Base-by-base conservation (phyloP, 2,329 filamentous ascomycete species). In the Erysiphe neolycopersici region DNA sequence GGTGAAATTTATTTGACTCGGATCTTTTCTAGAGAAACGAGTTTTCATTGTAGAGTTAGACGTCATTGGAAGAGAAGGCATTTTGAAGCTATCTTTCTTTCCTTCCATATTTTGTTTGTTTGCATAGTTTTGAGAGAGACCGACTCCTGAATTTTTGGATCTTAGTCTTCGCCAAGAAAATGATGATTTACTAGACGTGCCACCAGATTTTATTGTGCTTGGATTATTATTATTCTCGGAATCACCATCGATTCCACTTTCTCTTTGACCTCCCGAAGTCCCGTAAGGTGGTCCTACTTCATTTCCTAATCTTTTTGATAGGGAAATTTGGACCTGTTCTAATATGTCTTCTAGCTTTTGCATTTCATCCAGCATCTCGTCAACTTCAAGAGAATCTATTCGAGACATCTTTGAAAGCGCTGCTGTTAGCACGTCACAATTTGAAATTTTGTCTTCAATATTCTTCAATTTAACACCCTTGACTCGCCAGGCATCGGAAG, bases 331-430 rank as follows among this genome's bases (percentile, higher is more conserved):
- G 0, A 85, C 80, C 56, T 87, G 79, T 54, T 95, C 87, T 29
- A 98, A 67, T 29, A 94, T 70, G 33, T 67, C 67, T 59, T 98
- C 89, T 4, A 98, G 66, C 2, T 74, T 68, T 57, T 95, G 84
- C 77, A 98, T 89, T 59, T 98, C 89, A 52, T 92, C 84, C 14
- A 93, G 66, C 17, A 95, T 75, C 0, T 84, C 82, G 56, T 94
- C 87, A 0, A 87, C 85, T 56, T 98, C 87, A 48, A 74, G 78
- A 0, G 79, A 89, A 53, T 98, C 83, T 0, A 93, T 84, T 48
- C 74, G 71, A 6, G 76, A 73, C 32, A 98, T 68, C 56, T 85
- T 89, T 45, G 83, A 68, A 29, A 98, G 64, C 10, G 87, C 85
- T 1, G 85, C 83, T 1, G 87, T 95, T 42, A 98, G 68, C 43